Evolutionary conservation across 495 filamentous ascomycete genomes (phyloP).

Genomic region (Penicillium salamii): DNA sequence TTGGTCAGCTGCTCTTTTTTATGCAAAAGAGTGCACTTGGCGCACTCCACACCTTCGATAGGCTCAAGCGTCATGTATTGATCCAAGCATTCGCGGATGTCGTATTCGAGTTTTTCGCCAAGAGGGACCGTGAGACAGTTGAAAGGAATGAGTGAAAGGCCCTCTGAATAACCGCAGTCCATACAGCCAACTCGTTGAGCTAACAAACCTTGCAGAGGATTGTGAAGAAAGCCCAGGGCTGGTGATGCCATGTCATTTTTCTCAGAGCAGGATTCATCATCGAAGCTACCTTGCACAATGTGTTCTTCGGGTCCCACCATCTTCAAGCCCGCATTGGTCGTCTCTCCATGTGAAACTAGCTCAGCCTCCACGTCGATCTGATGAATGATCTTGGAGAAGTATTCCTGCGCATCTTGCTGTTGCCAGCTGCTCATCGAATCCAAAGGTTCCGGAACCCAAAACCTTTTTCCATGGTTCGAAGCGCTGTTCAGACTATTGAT

Average conservation of each 20-base stretch:
- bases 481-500: conserved; percentile 65
- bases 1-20: conserved; percentile 46
- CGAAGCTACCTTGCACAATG: conserved; percentile 26
- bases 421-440: conserved; percentile 91
- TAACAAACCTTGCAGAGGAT: conserved; percentile 82
- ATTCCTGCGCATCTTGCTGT: conserved; percentile 98
- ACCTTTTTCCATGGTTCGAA: conserved; percentile 61
- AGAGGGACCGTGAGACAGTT: conserved; percentile 89
- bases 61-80: conserved; percentile 80
- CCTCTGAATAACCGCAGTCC: conserved; percentile 80
- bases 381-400: conserved; percentile 85
- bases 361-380: conserved; percentile 77
- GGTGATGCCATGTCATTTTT: background rate
- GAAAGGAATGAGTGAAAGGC: conserved; percentile 84
- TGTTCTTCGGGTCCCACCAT: conserved; percentile 37
- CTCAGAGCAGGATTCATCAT: background rate
- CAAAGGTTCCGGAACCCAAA: conserved; percentile 75
- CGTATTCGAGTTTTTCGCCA: conserved; percentile 52
- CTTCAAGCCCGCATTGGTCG: conserved; percentile 43
- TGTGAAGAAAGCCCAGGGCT: conserved; percentile 32
- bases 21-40: conserved; percentile 78
- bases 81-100: conserved; percentile 74
- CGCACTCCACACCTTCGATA: conserved; percentile 86
- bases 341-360: conserved; percentile 43
- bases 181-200: conserved; percentile 91